Base-by-base conservation (phyloP, 208 protist genomes). In the Leishmania guyanensis region DNA sequence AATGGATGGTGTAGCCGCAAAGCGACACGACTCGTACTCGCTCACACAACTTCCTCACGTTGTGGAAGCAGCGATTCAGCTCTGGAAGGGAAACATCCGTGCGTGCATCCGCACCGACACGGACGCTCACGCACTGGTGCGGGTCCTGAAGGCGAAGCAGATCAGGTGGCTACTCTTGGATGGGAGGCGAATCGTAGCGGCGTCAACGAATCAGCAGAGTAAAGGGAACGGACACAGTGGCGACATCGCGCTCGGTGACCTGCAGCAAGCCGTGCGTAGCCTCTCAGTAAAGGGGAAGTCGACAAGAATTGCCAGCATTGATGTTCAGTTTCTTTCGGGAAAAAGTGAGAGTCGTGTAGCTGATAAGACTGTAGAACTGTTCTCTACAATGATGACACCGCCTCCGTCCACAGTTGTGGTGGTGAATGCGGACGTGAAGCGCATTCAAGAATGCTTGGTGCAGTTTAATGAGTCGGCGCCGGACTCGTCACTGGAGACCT, bases 11-110 rank as follows among this genome's bases (percentile, higher is more conserved):
- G 88, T 94, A 9, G 90, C 82, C 0, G 83, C 92, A 53, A 87
- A 85, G 29, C 92, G 88, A 33, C 84, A 91, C 39, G 88, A 93
- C 48, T 75, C 90, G 58, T 91, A 94, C 76, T 88, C 86, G 16
- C 81, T 83, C 17, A 74, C 81, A 66, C 86, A 90, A 29, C 77
- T 88, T 16, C 65, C 60, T 70, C 80, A 83, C 5, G 77, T 90
- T 22, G 72, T 96, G 22, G 83, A 89, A 77, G 87, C 86, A 10
- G 89, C 88, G 43, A 86, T 93, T n/a, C 83, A 79, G 64, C 77
- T 94, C 66, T 96, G 93, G 93, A 87, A 83, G 77, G 86, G 83
- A 8, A 94, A 94, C 80, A 89, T 94, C 20, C 85, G 89, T 0
- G 91, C 91, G 5, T 92, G 88, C 80, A 76, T 96, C 43, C 82